These are phyloP conservation scores for Limnanthes douglasii DNA, from an alignment of 345 rosid genomes.

Conservation along the genomic window DNA sequence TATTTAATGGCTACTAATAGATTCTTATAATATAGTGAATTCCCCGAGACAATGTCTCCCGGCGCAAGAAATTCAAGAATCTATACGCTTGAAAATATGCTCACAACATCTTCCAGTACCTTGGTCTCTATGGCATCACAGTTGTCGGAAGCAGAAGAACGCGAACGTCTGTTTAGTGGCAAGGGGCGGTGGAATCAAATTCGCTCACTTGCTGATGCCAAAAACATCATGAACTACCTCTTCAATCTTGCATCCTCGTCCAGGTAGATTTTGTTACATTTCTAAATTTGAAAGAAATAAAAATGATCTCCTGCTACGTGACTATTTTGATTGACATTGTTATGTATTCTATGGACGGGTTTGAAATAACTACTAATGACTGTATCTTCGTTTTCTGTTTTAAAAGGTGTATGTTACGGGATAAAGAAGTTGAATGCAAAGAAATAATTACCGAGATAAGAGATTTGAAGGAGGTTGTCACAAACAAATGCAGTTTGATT, in stretches of 20 bases:
- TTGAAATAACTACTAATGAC: constrained; percentile 1
- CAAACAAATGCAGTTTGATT: constrained; percentile 36
- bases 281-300: too few species aligned
- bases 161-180: constrained; percentile 77
- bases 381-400: constrained; percentile 6
- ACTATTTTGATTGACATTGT: neutral
- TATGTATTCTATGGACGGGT: neutral
- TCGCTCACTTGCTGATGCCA: constrained; percentile 78
- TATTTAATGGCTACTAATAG: neutral
- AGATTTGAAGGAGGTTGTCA: constrained; percentile 59
- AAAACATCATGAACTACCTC: constrained; percentile 67
- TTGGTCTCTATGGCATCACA: constrained; percentile 97
- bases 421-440: constrained; percentile 68
- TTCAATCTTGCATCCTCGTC: constrained; percentile 81
- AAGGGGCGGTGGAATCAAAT: constrained; percentile 98
- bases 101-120: constrained; percentile 68
- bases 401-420: constrained; percentile 62
- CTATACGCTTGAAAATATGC: constrained; percentile 95
- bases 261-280: constrained; percentile 28
- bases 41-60: constrained; percentile 61
- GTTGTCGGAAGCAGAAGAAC: constrained; percentile 93
- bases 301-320: neutral
- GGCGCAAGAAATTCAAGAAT: constrained; percentile 93
- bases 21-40: too few species aligned
- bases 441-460: constrained; percentile 55